Conservation (phyloP, 2,329 filamentous ascomycete genomes). For the Lasiodiplodia sp. region DNA sequence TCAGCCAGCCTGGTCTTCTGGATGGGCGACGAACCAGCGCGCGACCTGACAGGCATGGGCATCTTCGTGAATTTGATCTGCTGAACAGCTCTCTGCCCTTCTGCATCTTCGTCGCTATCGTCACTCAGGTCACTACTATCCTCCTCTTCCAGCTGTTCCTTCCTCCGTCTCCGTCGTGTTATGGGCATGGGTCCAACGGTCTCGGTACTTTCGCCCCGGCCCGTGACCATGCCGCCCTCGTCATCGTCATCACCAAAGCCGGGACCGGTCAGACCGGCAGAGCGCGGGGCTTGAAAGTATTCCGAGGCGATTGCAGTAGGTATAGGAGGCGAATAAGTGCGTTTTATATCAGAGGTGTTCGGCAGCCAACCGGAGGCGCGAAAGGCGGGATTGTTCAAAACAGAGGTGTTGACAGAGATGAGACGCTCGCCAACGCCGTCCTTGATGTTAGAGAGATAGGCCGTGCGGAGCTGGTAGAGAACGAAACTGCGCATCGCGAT, state of each 20-base stretch:
- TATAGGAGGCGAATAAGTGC: constrained; percentile 85
- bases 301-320: constrained; percentile 82
- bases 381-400: constrained; percentile 81
- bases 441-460: constrained; percentile 80
- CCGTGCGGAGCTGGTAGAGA: constrained; percentile 80
- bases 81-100: constrained; percentile 69
- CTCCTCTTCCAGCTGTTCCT: constrained; percentile 82
- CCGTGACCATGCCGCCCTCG: constrained; percentile 73
- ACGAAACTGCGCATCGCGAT: constrained; percentile 68
- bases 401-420: constrained; percentile 79
- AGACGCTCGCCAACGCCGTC: constrained; percentile 86
- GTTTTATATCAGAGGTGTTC: constrained; percentile 77
- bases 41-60: constrained; percentile 89
- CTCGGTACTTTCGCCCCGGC: constrained; percentile 68
- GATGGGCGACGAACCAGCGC: constrained; percentile 87
- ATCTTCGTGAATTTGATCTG: constrained; percentile 97
- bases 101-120: constrained; percentile 80
- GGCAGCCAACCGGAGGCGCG: constrained; percentile 82
- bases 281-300: constrained; percentile 77
- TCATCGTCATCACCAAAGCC: constrained; percentile 76
- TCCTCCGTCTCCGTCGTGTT: constrained; percentile 70
- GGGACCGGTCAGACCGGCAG: constrained; percentile 60
- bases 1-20: constrained; percentile 64
- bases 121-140: constrained; percentile 87
- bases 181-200: constrained; percentile 70